Evolutionary conservation across 169 alveolate species (phyloP), one percentile per base, ranked within the genome.

Genomic region (Miamiensis avidus): DNA sequence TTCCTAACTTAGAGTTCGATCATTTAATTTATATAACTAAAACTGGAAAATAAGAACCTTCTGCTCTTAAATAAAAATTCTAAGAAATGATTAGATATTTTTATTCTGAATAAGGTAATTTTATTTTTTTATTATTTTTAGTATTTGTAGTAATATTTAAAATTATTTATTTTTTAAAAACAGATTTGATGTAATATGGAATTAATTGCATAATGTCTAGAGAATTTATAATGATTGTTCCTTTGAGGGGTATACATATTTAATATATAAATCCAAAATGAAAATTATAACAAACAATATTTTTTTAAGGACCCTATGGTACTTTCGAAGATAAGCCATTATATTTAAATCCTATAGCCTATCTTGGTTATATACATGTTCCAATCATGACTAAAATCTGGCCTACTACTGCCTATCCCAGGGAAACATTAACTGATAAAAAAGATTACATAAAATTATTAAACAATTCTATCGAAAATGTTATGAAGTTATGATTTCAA

Each of bases 351-450:
- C 84, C 84, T 49, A n/a, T 79, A 0, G 31, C 84, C 29, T 79
- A 79, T 65, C 64, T 79, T 29, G 84, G 84, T n/a, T 79, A 79
- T 64, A 29, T 79, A 29, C 84, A 79, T 79, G 31, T 79, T n/a
- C 84, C 84, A 0, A 28, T 34, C 29, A 28, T 79, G 1, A 28
- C 33, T 0, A 29, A 79, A 64, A 64, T 34, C 25, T 79, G 84
- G 84, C 84, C 84, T 1, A 49, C 84, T 16, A 49, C 84, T 28
- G 84, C 84, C 29, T 79, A 49, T 49, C 20, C 34, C 34, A 29
- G 34, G 31, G 75, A 79, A 29, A 74, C 34, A 49, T 79, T 49
- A 64, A 29, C 74, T 29, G 20, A 49, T 49, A 11, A 49, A 49
- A 49, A 49, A 49, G 20, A 49, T 11, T 49, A 11, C 20, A 11